Percentiles rank a stretch among this genome's conserved stretches.
Conservation (phyloP, 2,329 filamentous ascomycete genomes). For the Scytalidium lignicola region DNA sequence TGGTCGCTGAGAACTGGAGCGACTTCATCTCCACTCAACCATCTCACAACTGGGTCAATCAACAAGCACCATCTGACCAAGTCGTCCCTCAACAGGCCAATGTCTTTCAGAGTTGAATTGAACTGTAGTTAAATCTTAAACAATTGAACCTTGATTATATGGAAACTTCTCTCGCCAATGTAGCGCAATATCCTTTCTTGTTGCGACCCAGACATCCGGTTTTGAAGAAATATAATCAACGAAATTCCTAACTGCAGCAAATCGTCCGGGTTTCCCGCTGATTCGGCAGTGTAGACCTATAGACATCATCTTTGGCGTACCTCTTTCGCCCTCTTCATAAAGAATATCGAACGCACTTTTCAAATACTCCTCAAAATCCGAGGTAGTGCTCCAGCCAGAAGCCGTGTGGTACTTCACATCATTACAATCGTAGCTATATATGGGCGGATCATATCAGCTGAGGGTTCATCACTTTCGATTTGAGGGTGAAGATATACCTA, state of each 20-base stretch:
- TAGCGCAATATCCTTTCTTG: slow-evolving; percentile 43
- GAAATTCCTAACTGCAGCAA: slow-evolving; percentile 43
- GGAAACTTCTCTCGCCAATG: slow-evolving; percentile 40
- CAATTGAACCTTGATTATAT: slow-evolving; percentile 24
- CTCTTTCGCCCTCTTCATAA: slow-evolving; percentile 33
- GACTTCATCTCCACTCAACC: no score
- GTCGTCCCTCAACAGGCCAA: no score
- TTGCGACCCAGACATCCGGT: slow-evolving; percentile 47
- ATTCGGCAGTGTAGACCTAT: slow-evolving; percentile 48
- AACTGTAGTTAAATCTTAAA: no score
- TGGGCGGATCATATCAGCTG: not conserved
- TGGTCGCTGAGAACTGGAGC: no score
- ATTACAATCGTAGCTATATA: slow-evolving; percentile 6
- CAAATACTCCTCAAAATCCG: slow-evolving; percentile 28
- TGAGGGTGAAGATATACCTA: slow-evolving; percentile 43
- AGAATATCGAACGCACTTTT: slow-evolving; percentile 47
- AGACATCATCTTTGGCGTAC: slow-evolving; percentile 50
- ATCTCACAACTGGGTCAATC: no score
- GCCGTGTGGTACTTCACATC: slow-evolving; percentile 9
- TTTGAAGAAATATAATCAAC: slow-evolving; percentile 46
- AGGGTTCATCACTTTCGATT: not conserved
- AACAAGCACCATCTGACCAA: no score
- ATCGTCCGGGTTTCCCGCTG: slow-evolving; percentile 44
- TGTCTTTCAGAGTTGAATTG: slow-evolving; percentile 20
- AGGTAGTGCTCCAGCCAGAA: slow-evolving; percentile 1